Evolutionary conservation across 805 yeast genomes (phyloP), one percentile per base, ranked within the genome.

Genomic region (Wickerhamomyces tratensis): DNA sequence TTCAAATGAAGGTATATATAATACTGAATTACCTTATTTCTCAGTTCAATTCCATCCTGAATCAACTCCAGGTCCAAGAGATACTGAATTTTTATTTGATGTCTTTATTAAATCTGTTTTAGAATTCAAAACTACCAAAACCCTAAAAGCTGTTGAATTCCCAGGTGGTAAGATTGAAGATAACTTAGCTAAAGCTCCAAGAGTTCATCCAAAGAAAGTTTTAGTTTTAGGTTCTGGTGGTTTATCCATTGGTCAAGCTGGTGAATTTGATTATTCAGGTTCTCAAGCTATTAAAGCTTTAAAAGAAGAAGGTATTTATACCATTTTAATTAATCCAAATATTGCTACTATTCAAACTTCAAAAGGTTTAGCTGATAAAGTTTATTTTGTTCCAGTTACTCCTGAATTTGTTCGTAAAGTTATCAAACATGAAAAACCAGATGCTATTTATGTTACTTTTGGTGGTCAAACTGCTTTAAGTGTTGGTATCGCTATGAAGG

Each of bases 1-100:
- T 43, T 88, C 98, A 35, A 93, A 93, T 65, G 99, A 93, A 73
- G 99, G 99, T 80, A 87, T 93, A 49, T 91, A 87, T 71, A 86
- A 91, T 68, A 75, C 82, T 37, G 72, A 78, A 50, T 74, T 83
- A 64, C 98, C 99, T 35, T 83, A 73, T 62, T 93, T 93, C 74
- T 93, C 98, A 13, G 98, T 93, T 39, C 99, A 93, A 72, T 91
- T 93, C 76, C 99, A 93, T 64, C 99, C 99, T 26, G 99, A 93
- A 72, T 86, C 97, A 25, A 87, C 96, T 40, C 98, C 98, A 39
- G 99, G 99, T 63, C 99, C 99, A 63, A 80, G 96, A 63, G 99
- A 93, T 64, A 93, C 98, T 41, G 98, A 93, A 68, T 93, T 89
- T 66, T 72, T 93, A 63, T 93, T 93, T 57, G 98, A 93, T 59